Evolutionary conservation across 192 early-diverging fungal species (phyloP).

Genomic region (Gryganskiella cystojenkinii): DNA sequence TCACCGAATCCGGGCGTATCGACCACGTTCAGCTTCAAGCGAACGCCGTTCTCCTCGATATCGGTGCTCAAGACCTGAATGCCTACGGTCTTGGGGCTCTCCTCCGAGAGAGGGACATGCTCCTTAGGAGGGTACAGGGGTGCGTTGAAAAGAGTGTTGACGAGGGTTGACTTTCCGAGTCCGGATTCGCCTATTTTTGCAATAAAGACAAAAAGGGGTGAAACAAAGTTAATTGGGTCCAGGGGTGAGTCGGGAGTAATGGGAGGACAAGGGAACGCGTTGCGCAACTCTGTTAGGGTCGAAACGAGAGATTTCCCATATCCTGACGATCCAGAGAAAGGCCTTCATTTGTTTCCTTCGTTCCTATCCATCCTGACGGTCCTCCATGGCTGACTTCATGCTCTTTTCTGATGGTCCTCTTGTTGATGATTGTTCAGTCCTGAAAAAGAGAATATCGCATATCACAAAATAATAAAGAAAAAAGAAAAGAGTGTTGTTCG

Average conservation of each 20-base stretch:
- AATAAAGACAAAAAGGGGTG: neutral
- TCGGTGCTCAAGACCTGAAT: constrained; percentile 84
- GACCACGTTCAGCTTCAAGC: constrained; percentile 92
- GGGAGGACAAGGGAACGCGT: neutral
- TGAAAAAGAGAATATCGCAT: too few species aligned
- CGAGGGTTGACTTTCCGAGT: constrained; percentile 96
- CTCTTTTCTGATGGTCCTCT: too few species aligned
- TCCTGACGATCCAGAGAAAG: too few species aligned
- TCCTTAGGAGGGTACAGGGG: constrained; percentile 89
- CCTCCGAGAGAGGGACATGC: constrained; percentile 70
- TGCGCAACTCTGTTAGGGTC: too few species aligned
- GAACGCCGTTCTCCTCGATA: constrained; percentile 97
- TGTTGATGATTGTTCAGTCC: too few species aligned
- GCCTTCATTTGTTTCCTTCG: too few species aligned
- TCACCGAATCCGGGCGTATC: constrained; percentile 99
- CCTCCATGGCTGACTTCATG: too few species aligned
- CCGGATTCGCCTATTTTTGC: constrained; percentile 84
- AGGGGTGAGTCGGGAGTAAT: neutral
- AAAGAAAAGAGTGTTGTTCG: too few species aligned
- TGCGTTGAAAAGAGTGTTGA: constrained; percentile 97
- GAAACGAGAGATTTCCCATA: too few species aligned
- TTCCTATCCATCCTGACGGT: too few species aligned
- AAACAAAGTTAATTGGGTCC: neutral
- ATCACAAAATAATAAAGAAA: too few species aligned
- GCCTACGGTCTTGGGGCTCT: constrained; percentile 76